Conservation (phyloP, 208 protist species). For the Trypanosoma conorhini region DNA sequence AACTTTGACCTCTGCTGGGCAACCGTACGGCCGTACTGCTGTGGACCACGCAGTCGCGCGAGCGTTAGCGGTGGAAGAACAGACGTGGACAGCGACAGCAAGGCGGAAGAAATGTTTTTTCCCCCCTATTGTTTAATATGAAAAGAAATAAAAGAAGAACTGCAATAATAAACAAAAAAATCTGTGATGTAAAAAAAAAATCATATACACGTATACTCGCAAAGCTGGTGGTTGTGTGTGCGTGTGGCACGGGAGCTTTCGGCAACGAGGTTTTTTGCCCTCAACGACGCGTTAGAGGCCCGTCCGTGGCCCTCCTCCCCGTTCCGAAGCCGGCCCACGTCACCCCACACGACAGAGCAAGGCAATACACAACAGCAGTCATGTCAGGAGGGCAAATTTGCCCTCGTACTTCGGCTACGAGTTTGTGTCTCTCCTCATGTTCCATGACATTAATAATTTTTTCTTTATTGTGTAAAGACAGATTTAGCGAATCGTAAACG, state of each 20-base stretch:
- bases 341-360: neutral
- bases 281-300: too few species aligned
- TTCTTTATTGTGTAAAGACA: neutral
- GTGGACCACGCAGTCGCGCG: conserved; percentile 22
- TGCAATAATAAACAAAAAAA: too few species aligned
- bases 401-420: neutral
- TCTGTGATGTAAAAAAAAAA: too few species aligned
- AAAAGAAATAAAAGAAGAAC: neutral
- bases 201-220: too few species aligned
- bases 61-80: conserved; percentile 15
- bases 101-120: neutral
- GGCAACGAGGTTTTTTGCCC: too few species aligned
- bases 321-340: too few species aligned
- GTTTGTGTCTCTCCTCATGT: neutral
- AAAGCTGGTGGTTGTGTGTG: too few species aligned
- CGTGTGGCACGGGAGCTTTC: too few species aligned
- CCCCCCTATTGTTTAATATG: neutral
- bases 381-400: neutral
- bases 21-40: neutral
- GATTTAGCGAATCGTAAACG: neutral
- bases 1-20: conserved; percentile 9
- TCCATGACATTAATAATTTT: neutral
- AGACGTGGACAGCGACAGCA: neutral
- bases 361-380: neutral
- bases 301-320: too few species aligned